A percentile compares a stretch with the other conserved stretches of the same genome.
Evolutionary conservation across 2,329 filamentous ascomycete genomes (phyloP).

Genomic region (Alternaria novae-zelandiae): DNA sequence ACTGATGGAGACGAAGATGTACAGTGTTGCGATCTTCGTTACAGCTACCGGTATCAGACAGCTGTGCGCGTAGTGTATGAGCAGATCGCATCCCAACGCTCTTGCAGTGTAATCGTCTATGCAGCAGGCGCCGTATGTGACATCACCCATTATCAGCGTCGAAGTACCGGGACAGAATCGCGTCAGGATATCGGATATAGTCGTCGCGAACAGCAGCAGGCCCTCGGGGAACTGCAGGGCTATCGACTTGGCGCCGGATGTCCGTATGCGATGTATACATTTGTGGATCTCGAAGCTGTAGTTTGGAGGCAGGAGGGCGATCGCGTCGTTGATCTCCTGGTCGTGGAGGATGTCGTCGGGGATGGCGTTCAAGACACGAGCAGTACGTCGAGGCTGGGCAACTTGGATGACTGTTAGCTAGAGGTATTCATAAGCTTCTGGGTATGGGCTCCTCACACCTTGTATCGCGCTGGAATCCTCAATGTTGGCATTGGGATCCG

Average conservation of each 20-base stretch:
- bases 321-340: conserved; percentile 82
- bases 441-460: conserved; percentile 57
- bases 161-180: conserved; percentile 92
- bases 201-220: conserved; percentile 92
- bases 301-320: conserved; percentile 86
- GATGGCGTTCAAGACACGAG: conserved; percentile 88
- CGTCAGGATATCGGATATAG: conserved; percentile 93
- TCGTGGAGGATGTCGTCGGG: conserved; percentile 87
- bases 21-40: conserved; percentile 94
- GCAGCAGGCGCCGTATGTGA: conserved; percentile 97
- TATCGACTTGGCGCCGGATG: conserved; percentile 77
- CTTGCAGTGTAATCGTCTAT: conserved; percentile 98
- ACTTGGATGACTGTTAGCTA: conserved; percentile 56
- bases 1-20: conserved; percentile 97
- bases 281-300: conserved; percentile 99
- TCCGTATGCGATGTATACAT: conserved; percentile 92
- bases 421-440: too few species aligned
- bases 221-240: conserved; percentile 98
- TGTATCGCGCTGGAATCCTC: conserved; percentile 72
- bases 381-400: conserved; percentile 72
- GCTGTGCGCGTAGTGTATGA: conserved; percentile 97
- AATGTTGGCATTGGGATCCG: conserved; percentile 52
- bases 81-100: conserved; percentile 88
- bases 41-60: conserved; percentile 96
- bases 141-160: conserved; percentile 98